phyloP scores from a whole-genome alignment of 441 rosid genomes.

The Sinapis alba region DNA sequence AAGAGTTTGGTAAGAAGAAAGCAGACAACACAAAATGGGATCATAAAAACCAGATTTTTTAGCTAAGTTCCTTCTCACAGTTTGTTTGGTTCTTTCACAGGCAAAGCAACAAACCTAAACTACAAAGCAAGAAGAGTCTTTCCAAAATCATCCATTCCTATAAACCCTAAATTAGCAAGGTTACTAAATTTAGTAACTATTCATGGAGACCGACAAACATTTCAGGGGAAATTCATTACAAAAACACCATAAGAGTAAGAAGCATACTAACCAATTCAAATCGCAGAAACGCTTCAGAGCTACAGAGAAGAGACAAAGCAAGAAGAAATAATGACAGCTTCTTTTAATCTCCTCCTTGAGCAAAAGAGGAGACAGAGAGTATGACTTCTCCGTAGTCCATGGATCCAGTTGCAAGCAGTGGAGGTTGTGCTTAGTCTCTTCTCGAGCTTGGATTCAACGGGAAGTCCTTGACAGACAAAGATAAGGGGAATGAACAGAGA shows the following conservation, averaged over 20 bases:
- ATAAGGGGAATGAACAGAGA: background rate
- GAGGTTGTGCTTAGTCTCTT: background rate
- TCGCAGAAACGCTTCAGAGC: conserved; percentile 18
- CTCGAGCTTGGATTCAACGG: conserved; percentile 11
- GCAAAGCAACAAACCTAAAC: background rate
- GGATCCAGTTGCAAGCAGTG: conserved; percentile 6
- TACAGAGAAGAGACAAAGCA: conserved; percentile 3
- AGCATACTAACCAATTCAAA: conserved; percentile 17
- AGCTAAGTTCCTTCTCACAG: background rate
- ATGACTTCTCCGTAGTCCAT: conserved; percentile 30
- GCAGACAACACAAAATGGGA: background rate
- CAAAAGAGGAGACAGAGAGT: conserved; percentile 15
- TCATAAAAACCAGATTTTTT: conserved; percentile 8
- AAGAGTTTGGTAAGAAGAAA: conserved; percentile 1
- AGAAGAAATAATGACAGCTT: conserved; percentile 10
- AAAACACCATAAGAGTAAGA: conserved; percentile 11
- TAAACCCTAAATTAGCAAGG: too few species aligned
- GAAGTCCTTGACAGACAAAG: conserved; percentile 13
- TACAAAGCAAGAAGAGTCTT: background rate
- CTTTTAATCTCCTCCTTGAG: background rate
- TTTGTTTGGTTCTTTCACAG: background rate
- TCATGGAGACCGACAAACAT: background rate
- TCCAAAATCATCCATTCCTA: background rate
- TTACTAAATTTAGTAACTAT: background rate
- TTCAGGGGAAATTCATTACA: background rate